Base-by-base conservation (phyloP, 768 basidiomycete genomes). In the Hypsizygus marmoreus region DNA sequence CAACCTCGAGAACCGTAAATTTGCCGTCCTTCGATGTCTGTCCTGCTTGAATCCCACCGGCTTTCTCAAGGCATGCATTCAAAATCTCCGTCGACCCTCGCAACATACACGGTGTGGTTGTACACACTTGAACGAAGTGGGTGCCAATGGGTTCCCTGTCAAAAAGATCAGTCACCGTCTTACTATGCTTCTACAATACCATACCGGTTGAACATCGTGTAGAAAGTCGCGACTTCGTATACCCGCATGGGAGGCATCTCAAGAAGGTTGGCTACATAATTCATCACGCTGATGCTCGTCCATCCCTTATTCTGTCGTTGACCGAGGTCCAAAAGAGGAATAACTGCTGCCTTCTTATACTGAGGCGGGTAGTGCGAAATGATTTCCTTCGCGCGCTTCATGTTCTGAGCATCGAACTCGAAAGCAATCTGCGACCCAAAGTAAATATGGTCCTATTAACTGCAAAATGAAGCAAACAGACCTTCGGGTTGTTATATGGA, bases 201-300 rank as follows among this genome's bases (percentile, higher is more conserved):
- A 59, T 47, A 91, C 91, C 95, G 82, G 75, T 97, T 99, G 79
- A 97, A 98, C 95, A 99, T 98, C 57, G 97, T 99, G 70, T 99
- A 99, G 73, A 99, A 99, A 11, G 93, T 95, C 13, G 95, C 95
- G 40, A 99, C 97, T 69, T 99, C 97, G 65, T 99, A 99, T 2
- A 97, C 97, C 8, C 97, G 88, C 97, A 99, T 98, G 41, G 91
- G 91, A 8, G 89, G 91, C 81, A 99, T 88, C 59, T 88, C 92
- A 23, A 98, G 78, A 24, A 95, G 74, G 54, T 90, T 88, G 1
- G 97, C 97, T 43, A 99, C 88, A 58, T 94, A 91, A 72, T 99
- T 97, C 97, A 99, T 99, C 50, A 95, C 94, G 59, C 89, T 92
- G 55, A 99, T 95, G 64, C 89, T 93, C 19, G 95, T 97, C 91